Evolutionary conservation across 495 filamentous ascomycete species (phyloP).

Genomic region (Podospora appendiculata): DNA sequence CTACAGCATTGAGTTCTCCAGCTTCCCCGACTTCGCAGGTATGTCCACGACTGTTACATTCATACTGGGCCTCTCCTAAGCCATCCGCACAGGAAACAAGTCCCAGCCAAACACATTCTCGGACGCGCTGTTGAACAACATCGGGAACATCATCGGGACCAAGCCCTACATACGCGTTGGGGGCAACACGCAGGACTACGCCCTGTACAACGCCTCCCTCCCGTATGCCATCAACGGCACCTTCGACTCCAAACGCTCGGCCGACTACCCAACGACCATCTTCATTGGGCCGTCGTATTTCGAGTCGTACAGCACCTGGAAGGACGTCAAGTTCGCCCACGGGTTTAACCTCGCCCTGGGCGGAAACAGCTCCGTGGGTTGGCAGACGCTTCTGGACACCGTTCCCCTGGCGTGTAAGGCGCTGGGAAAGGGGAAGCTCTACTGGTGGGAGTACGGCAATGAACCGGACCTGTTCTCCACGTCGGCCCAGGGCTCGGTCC

Average conservation of each 20-base stretch:
- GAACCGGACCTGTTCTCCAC: conserved; percentile 59
- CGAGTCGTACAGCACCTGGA: conserved; percentile 56
- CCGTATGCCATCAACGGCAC: conserved; percentile 48
- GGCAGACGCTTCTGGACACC: conserved; percentile 46
- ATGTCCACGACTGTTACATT: conserved; percentile 20
- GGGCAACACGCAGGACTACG: conserved; percentile 57
- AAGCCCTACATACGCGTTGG: conserved; percentile 54
- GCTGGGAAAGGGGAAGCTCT: conserved; percentile 39
- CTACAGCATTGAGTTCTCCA: conserved; percentile 54
- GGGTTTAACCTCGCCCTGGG: conserved; percentile 57
- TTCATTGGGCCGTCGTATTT: conserved; percentile 57
- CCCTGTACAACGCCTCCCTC: conserved; percentile 50
- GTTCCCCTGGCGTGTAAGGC: conserved; percentile 55
- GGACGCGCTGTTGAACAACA: conserved; percentile 46
- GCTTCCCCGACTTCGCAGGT: conserved; percentile 57
- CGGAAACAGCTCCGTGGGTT: conserved; percentile 43
- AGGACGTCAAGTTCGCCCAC: conserved; percentile 49
- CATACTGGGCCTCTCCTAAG: background rate
- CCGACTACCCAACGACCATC: conserved; percentile 55
- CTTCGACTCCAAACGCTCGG: conserved; percentile 37
- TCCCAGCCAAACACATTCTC: conserved; percentile 50
- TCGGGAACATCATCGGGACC: conserved; percentile 37
- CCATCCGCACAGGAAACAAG: conserved; percentile 28
- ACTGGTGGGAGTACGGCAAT: conserved; percentile 58
- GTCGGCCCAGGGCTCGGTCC: conserved; percentile 43